Base-by-base conservation (phyloP, 805 yeast genomes). In the Yarrowia keelungensis region DNA sequence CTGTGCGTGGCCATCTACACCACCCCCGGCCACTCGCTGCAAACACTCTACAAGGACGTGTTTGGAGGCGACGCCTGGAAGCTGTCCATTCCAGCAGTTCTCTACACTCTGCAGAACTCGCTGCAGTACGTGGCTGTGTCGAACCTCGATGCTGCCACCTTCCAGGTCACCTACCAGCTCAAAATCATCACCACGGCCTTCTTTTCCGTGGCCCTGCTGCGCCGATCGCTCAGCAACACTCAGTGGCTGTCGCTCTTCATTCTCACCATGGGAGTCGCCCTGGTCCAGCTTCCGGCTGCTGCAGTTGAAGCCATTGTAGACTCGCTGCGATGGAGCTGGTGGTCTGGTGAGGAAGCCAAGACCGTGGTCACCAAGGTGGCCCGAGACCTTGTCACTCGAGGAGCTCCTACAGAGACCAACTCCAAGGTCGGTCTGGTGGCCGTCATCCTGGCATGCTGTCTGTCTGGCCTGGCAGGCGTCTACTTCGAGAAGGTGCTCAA, bases 161-260 rank as follows among this genome's bases (percentile, higher is more conserved):
- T 80, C 72, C 82, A 80, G 73, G 82, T 80, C 67, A 78, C 81
- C 10, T 80, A 80, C 74, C 82, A 80, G 74, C 79, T 80, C 68
- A 80, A 80, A 71, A 80, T 80, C 67, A 73, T 80, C 70, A 80
- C 82, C 16, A 80, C 82, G 8, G 82, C 82, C 26, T 75, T 79
- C 58, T 80, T 80, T 68, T 79, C 82, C 1, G 82, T 80, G 51
- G 74, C 77, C 12, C 74, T 80, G 67, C 74, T 80, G 43, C 77
- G 77, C 66, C 75, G 79, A 12, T 67, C 72, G 14, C 76, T 80
- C n/a, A 61, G 74, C 39, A 71, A 72, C 50, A 61, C 69, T 35
- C 81, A 80, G 56, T 80, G 82, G 82, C 67, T 74, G 15, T 76
- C 81, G 5, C 74, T 80, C 50, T 66, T 79, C 39, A 35, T 80